Evolutionary conservation across 1,284 basidiomycete species (phyloP).

Genomic region (Fomitopsis pinicola): DNA sequence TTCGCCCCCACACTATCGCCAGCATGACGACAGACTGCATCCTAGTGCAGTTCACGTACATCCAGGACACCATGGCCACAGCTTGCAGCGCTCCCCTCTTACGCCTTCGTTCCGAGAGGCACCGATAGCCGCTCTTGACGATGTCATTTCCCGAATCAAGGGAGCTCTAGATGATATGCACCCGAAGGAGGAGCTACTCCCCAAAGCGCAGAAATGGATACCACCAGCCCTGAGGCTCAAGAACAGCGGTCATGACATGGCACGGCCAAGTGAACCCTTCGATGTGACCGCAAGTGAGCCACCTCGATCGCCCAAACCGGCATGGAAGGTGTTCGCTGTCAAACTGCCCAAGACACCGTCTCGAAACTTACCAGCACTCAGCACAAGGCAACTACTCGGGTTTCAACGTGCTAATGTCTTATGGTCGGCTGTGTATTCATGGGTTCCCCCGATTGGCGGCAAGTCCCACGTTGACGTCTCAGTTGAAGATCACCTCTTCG

Average conservation of each 20-base stretch:
- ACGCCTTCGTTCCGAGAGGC: slow-evolving; percentile 54
- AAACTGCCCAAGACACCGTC: slow-evolving; percentile 48
- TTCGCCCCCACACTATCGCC: background rate
- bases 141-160: slow-evolving; percentile 85
- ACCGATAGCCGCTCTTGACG: slow-evolving; percentile 74
- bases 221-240: slow-evolving; percentile 50
- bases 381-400: slow-evolving; percentile 40
- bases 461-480: slow-evolving; percentile 61
- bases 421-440: slow-evolving; percentile 69
- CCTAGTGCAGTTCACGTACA: background rate
- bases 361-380: slow-evolving; percentile 37
- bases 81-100: slow-evolving; percentile 26
- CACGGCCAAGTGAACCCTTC: slow-evolving; percentile 43
- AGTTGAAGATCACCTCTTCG: slow-evolving; percentile 69
- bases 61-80: slow-evolving; percentile 8
- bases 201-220: slow-evolving; percentile 39
- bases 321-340: slow-evolving; percentile 52
- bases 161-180: slow-evolving; percentile 78
- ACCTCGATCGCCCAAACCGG: slow-evolving; percentile 48
- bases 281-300: slow-evolving; percentile 47
- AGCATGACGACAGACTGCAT: slow-evolving; percentile 6
- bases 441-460: slow-evolving; percentile 69
- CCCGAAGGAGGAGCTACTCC: slow-evolving; percentile 16
- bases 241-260: slow-evolving; percentile 22
- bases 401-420: slow-evolving; percentile 36